Base-by-base conservation (phyloP, 768 basidiomycete species). In the Hydnomerulius pinastri region DNA sequence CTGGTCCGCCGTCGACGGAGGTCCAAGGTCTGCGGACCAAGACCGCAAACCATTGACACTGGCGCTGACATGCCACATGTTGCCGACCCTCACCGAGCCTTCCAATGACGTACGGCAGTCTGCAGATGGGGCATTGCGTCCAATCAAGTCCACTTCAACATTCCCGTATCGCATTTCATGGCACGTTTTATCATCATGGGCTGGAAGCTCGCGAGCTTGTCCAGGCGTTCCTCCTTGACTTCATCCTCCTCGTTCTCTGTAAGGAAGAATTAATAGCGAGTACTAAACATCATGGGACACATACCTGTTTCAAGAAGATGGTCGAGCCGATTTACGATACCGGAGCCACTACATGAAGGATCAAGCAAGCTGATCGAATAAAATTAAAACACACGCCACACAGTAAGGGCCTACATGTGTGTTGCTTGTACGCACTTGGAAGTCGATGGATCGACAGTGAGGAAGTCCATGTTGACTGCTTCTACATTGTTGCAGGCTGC, bases 341-440 rank as follows among this genome's bases (percentile, higher is more conserved):
- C 92, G 13, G 91, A 94, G 32, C 93, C 92, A 51, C 94, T 97
- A 66, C 96, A 99, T 29, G 95, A 98, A 11, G 96, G 96, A 66
- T 99, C 96, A 7, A 98, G 76, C 33, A 99, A 75, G 54, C 94
- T 95, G 45, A 33, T 23, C 21, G 20, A 35, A 27, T 24, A 51
- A 24, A 59, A 28, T 24, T 12, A 36, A 32, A 36, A 8, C 8
- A 18, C 20, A 28, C 11, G 9, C 2, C 18, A 43, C 32, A 27
- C 48, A 32, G 59, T 10, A 21, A 32, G 5, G 3, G 61, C 87
- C 70, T 61, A 95, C 94, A 98, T 93, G 66, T 98, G 92, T 4
- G 93, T 92, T 32, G 85, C 89, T 8, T 71, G 64, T 30, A 68
- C 66, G 67, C 78, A 98, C 57, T 80, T 79, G 8, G 73, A 51